Evolutionary conservation across 495 filamentous ascomycete species (phyloP).

Genomic region (Aspergillus affinis): DNA sequence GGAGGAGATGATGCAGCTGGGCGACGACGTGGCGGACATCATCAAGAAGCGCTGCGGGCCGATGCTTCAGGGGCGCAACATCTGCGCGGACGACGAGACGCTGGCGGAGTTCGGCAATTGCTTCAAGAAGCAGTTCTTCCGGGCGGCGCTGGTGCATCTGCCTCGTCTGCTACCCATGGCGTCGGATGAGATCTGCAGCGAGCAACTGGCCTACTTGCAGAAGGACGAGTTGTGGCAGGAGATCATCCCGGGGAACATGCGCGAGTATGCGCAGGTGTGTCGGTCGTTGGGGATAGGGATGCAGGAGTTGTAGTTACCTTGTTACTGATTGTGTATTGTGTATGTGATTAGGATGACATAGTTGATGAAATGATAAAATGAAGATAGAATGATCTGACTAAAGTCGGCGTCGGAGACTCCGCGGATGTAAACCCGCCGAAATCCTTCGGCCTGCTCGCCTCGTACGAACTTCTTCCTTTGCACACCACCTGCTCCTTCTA

Average conservation of each 20-base stretch:
- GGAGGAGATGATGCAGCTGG: conserved; percentile 36
- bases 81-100: conserved; percentile 38
- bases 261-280: conserved; percentile 43
- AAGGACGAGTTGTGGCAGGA: conserved; percentile 40
- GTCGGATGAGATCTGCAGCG: conserved; percentile 38
- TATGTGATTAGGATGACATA: neutral
- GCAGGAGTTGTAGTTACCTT: conserved; percentile 8
- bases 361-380: neutral
- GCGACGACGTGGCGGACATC: conserved; percentile 42
- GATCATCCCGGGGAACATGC: conserved; percentile 44
- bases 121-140: conserved; percentile 43
- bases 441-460: neutral
- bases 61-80: conserved; percentile 34
- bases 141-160: conserved; percentile 34
- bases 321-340: neutral
- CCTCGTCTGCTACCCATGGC: conserved; percentile 40
- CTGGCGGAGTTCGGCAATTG: conserved; percentile 44
- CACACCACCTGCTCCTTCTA: conserved; percentile 6
- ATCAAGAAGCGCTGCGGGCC: conserved; percentile 40
- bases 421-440: neutral
- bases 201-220: conserved; percentile 36
- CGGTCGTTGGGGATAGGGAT: conserved; percentile 23
- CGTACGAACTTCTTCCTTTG: neutral
- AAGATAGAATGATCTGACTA: neutral
- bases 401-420: conserved; percentile 3